These are phyloP conservation scores for Candida ficus DNA, from an alignment of 805 yeast genomes.

Conservation along the genomic window DNA sequence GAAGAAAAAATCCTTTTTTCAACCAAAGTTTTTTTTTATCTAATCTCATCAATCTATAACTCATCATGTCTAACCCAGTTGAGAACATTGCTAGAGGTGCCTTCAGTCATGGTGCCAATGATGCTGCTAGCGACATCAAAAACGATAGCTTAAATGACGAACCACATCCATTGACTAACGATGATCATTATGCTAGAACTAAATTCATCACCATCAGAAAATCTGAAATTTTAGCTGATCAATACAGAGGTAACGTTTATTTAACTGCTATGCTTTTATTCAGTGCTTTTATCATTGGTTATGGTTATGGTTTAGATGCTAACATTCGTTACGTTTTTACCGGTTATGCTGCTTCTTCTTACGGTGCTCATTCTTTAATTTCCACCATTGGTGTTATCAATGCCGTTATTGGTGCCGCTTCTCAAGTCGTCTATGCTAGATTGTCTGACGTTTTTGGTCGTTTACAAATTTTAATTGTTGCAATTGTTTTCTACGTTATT, in stretches of 20 bases:
- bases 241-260: constrained; percentile 31
- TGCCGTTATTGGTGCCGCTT: constrained; percentile 59
- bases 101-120: not conserved
- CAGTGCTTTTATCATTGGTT: constrained; percentile 44
- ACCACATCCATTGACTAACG: not conserved
- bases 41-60: no score
- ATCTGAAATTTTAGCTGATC: constrained; percentile 44
- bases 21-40: no score
- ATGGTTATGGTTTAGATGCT: constrained; percentile 52
- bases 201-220: constrained; percentile 43
- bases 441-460: constrained; percentile 67
- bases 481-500: constrained; percentile 50
- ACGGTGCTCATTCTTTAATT: constrained; percentile 46
- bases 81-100: not conserved
- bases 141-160: not conserved
- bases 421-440: constrained; percentile 60
- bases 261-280: constrained; percentile 35
- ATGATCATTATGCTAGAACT: constrained; percentile 14
- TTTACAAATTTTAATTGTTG: constrained; percentile 41
- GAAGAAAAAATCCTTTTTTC: no score
- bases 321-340: constrained; percentile 45
- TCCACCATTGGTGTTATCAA: constrained; percentile 57
- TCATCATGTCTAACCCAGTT: not conserved
- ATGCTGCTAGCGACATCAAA: not conserved
- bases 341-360: constrained; percentile 51